Conservation (phyloP, 2,329 filamentous ascomycete genomes). For the Alternaria atra region DNA sequence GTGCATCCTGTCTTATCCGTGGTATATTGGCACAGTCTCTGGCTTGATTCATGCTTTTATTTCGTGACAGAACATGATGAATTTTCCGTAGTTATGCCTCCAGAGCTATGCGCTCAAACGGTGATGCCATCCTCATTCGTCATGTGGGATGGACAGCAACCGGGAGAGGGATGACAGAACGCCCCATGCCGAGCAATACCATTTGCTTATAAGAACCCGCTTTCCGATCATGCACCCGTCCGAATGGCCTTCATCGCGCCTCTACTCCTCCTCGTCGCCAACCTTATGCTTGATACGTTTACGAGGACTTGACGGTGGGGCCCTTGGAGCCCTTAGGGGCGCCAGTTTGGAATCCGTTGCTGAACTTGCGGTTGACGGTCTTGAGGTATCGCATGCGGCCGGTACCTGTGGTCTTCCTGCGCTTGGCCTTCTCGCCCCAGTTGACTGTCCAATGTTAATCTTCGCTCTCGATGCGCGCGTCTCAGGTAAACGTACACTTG, state of each 20-base stretch:
- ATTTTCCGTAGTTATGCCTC: slow-evolving; percentile 51
- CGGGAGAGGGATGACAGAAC: slow-evolving; percentile 48
- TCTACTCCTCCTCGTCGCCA: slow-evolving; percentile 27
- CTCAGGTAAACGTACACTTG: slow-evolving; percentile 83
- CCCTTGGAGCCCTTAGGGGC: slow-evolving; percentile 84
- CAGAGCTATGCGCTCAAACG: slow-evolving; percentile 42
- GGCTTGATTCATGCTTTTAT: slow-evolving; percentile 42
- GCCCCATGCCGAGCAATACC: slow-evolving; percentile 52
- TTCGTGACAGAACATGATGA: slow-evolving; percentile 53
- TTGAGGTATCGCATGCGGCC: slow-evolving; percentile 97
- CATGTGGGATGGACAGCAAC: slow-evolving; percentile 42
- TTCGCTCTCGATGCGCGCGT: slow-evolving; percentile 15
- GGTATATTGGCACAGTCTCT: slow-evolving; percentile 10
- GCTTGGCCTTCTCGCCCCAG: slow-evolving; percentile 99
- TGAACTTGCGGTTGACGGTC: slow-evolving; percentile 90
- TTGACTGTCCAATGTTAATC: slow-evolving; percentile 73
- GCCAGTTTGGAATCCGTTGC: slow-evolving; percentile 96
- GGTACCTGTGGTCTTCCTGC: slow-evolving; percentile 98
- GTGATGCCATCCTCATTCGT: slow-evolving; percentile 42
- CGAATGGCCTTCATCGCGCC: slow-evolving; percentile 38
- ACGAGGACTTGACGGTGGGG: slow-evolving; percentile 52
- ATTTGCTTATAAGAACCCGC: slow-evolving; percentile 45
- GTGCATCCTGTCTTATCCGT: not conserved
- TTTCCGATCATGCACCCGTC: slow-evolving; percentile 42
- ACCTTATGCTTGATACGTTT: slow-evolving; percentile 22